Base-by-base conservation (phyloP, 495 filamentous ascomycete species). In the Neurospora sp. region DNA sequence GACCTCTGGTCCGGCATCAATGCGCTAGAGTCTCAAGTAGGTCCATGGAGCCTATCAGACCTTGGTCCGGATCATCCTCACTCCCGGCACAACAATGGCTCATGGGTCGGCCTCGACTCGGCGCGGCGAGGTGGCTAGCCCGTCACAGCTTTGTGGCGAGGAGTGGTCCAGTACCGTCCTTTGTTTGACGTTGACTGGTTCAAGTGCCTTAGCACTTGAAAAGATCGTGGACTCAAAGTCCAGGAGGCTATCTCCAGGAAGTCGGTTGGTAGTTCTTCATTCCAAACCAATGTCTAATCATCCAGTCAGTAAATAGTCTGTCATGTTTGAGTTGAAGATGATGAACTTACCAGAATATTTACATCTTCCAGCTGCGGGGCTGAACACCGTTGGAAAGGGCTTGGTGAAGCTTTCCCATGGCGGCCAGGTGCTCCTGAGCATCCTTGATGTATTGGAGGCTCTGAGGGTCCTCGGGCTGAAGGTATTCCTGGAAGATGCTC, bases 391-490 rank as follows among this genome's bases (percentile, higher is more conserved):
- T 66, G 27, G 53, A 66, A 66, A 66, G 53, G 53, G 53, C 53
- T 81, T 66, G 53, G 7, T 66, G 53, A 66, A 66, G 53, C 76
- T 80, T 84, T 31, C 81, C 80, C 81, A 86, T 84, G 76, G 83
- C 81, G 69, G 75, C 78, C 68, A 86, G 72, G 75, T 84, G 84
- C 3, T 77, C 78, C 76, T 84, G 81, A 61, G 82, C 81, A 70
- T 85, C 82, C 71, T 79, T 78, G 76, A 86, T 78, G 72, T 81
- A 78, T 69, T 84, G 83, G 70, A 85, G 72, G 72, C 76, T 80
- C 42, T 82, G 81, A 44, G 82, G 80, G 69, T 84, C 83, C 74
- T 84, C 82, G n/a, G 85, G 84, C 75, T 81, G 81, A 76, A 31
- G 78, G 70, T 80, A 83, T n/a, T 78, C 81, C 74, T 81, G 78